Conservation (phyloP, 2,329 filamentous ascomycete species). For the Aspergillus proliferans region DNA sequence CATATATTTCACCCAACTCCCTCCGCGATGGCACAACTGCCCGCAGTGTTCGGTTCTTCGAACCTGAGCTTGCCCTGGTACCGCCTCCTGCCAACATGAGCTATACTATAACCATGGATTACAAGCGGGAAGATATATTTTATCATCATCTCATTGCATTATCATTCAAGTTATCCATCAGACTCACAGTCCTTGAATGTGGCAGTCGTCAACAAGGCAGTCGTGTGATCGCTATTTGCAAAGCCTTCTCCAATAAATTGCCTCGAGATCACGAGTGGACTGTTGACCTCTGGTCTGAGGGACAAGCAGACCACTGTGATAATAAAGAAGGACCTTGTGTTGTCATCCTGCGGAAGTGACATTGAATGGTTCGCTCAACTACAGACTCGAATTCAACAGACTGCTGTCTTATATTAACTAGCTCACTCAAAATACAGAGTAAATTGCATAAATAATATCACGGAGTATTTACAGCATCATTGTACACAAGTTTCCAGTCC, state of each 20-base stretch:
- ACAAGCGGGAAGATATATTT: slow-evolving; percentile 28
- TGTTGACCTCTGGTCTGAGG: neutral
- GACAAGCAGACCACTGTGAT: neutral
- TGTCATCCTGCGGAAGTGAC: neutral
- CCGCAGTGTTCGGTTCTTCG: slow-evolving; percentile 71
- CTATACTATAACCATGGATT: neutral
- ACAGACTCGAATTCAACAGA: too few relatives aligned
- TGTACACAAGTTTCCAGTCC: too few relatives aligned
- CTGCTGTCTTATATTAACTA: too few relatives aligned
- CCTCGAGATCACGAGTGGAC: neutral
- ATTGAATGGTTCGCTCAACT: too few relatives aligned
- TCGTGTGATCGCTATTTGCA: slow-evolving; percentile 22
- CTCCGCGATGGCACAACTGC: slow-evolving; percentile 56
- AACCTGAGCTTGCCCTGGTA: slow-evolving; percentile 75
- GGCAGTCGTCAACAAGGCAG: slow-evolving; percentile 28
- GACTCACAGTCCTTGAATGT: slow-evolving; percentile 32
- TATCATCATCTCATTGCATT: slow-evolving; percentile 28
- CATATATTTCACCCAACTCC: slow-evolving; percentile 68
- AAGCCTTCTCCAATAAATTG: neutral
- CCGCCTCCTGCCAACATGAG: slow-evolving; percentile 34
- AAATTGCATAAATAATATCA: too few relatives aligned
- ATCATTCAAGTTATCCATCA: slow-evolving; percentile 16
- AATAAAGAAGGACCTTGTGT: neutral
- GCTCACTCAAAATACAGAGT: too few relatives aligned
- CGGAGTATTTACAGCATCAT: too few relatives aligned